Conservation (phyloP, 2,329 filamentous ascomycete genomes). For the Cladosporium sp. region DNA sequence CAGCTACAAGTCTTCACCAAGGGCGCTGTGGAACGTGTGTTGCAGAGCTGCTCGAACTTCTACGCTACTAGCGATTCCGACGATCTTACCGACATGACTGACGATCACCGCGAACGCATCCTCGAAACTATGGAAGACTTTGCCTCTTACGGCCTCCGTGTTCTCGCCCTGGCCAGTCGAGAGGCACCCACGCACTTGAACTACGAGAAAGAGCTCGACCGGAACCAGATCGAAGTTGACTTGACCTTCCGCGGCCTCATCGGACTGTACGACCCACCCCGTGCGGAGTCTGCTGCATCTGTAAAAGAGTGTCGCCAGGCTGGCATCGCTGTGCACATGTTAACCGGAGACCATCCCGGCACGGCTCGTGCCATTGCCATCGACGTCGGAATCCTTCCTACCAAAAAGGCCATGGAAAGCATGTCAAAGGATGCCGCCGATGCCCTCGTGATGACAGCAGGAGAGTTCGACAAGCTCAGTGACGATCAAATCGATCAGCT, state of each 20-base stretch:
- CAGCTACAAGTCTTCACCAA: slow-evolving; percentile 58
- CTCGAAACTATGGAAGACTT: slow-evolving; percentile 68
- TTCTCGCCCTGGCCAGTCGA: slow-evolving; percentile 64
- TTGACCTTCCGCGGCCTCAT: slow-evolving; percentile 76
- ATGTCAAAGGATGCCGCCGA: slow-evolving; percentile 63
- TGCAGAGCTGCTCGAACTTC: slow-evolving; percentile 60
- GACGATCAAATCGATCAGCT: slow-evolving; percentile 74
- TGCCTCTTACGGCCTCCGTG: slow-evolving; percentile 65
- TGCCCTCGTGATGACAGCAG: slow-evolving; percentile 71
- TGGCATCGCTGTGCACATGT: slow-evolving; percentile 79
- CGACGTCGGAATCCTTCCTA: slow-evolving; percentile 71
- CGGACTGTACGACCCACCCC: slow-evolving; percentile 83
- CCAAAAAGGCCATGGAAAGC: slow-evolving; percentile 53
- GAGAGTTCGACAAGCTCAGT: slow-evolving; percentile 59
- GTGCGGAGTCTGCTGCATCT: slow-evolving; percentile 72
- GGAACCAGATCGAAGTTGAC: slow-evolving; percentile 64
- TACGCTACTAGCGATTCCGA: slow-evolving; percentile 28
- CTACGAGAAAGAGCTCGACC: slow-evolving; percentile 47
- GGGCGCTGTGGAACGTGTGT: slow-evolving; percentile 68
- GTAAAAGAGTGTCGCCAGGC: slow-evolving; percentile 70
- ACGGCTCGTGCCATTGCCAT: slow-evolving; percentile 76
- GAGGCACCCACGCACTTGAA: slow-evolving; percentile 21
- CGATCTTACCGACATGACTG: slow-evolving; percentile 48
- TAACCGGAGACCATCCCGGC: slow-evolving; percentile 80
- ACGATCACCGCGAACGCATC: slow-evolving; percentile 54